Base-by-base conservation (phyloP, 2,329 filamentous ascomycete species). In the Pseudocercospora fuligena region DNA sequence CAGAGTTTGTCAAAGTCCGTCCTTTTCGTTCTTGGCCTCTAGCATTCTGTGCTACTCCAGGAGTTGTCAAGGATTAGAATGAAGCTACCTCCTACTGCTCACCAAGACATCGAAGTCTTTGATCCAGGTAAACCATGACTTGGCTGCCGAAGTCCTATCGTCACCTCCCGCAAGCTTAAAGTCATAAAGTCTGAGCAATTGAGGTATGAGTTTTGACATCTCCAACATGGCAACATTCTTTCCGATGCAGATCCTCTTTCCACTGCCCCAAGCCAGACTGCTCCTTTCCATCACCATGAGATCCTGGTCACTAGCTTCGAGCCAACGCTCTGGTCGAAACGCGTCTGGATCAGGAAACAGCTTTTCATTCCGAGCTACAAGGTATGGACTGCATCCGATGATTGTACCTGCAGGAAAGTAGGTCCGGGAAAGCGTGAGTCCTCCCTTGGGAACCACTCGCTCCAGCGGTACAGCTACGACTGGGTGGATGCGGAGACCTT, bases 241-340 rank as follows among this genome's bases (percentile, higher is more conserved):
- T n/a, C 61, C 61, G 14, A 58, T 46, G 25, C 51, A 63, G 16
- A 47, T 47, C 25, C 53, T 27, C 19, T 51, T 43, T 6, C 53
- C 36, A n/a, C 33, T 25, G 9, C 53, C 53, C 23, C 21, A 36
- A n/a, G 53, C 14, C 6, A 57, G 27, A 36, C 53, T 57, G 9
- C 27, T 21, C 16, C 16, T n/a, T 19, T 57, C 53, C 53, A 57
- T 57, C 27, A 23, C 53, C 11, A 3, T 25, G 4, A 51, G 47
- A 21, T 21, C 1, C 19, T 51, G 11, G 5, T 7, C 19, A 51
- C 47, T 51, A n/a, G 72, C 71, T 49, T 72, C 79, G 0, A 85
- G 79, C 82, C 82, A 85, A 58, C 83, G 79, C 68, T 84, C 81
- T 0, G 83, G 84, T 67, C 85, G 77, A 74, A 86, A 86, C 1